phyloP scores from a whole-genome alignment of 306 rosid species.

The Ziziphus jujuba region DNA sequence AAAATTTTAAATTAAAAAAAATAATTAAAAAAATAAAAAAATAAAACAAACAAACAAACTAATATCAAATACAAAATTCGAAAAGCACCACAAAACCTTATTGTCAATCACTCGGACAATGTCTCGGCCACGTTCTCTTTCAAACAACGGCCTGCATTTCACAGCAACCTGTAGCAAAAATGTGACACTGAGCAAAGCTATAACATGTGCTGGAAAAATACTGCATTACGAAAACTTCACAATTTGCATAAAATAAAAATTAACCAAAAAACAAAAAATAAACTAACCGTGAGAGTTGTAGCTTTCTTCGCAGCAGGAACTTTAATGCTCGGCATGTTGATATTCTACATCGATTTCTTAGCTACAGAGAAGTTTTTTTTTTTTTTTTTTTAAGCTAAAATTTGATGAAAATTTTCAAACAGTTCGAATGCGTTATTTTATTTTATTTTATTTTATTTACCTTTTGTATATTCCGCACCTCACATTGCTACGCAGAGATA shows the following conservation, averaged over 20 bases:
- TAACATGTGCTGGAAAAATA: slow-evolving; percentile 1
- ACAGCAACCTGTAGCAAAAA: slow-evolving; percentile 50
- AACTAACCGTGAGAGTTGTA: slow-evolving; percentile 57
- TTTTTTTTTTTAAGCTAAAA: neutral
- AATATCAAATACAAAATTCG: neutral
- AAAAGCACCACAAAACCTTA: slow-evolving; percentile 38
- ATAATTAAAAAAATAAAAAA: neutral
- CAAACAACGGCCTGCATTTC: slow-evolving; percentile 52
- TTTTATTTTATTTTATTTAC: neutral
- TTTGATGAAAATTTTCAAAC: neutral
- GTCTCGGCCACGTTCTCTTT: slow-evolving; percentile 52
- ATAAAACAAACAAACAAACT: too few relatives aligned
- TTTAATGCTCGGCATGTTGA: slow-evolving; percentile 62
- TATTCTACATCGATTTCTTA: slow-evolving; percentile 37
- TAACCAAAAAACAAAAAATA: neutral
- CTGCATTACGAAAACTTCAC: slow-evolving; percentile 1
- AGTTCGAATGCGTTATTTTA: neutral
- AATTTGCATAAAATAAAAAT: neutral
- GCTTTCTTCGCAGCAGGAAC: slow-evolving; percentile 55
- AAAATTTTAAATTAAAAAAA: neutral
- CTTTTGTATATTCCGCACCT: neutral
- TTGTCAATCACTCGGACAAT: slow-evolving; percentile 53
- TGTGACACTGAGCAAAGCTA: neutral
- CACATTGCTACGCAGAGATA: neutral
- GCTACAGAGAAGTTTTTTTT: neutral